Conservation (phyloP, 2,329 filamentous ascomycete genomes). For the Westerdykella sp. region DNA sequence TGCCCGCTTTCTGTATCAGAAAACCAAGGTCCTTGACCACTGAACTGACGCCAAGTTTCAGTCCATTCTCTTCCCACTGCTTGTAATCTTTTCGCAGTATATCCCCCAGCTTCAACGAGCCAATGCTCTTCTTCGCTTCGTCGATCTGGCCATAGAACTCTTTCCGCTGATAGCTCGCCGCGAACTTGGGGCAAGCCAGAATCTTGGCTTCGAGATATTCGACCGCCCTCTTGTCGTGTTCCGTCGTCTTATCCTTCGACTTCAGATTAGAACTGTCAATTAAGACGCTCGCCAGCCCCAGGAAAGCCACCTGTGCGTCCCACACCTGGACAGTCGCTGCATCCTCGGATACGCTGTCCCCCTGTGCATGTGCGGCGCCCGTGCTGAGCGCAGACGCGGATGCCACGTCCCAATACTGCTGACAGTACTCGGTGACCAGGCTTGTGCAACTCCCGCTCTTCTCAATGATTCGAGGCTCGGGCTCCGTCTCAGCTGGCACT, state of each 20-base stretch:
- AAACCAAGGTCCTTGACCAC: constrained; percentile 59
- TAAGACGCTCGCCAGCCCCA: constrained; percentile 65
- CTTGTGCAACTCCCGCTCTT: constrained; percentile 68
- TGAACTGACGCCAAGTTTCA: constrained; percentile 61
- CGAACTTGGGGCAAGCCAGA: constrained; percentile 31
- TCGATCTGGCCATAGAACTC: constrained; percentile 56
- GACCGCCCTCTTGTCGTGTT: constrained; percentile 54
- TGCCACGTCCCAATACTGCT: constrained; percentile 51
- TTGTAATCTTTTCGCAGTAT: constrained; percentile 81
- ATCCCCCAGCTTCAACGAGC: constrained; percentile 55
- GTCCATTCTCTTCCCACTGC: constrained; percentile 54
- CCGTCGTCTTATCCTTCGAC: constrained; percentile 55
- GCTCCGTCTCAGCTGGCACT: constrained; percentile 44
- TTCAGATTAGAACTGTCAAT: constrained; percentile 65
- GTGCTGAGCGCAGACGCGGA: constrained; percentile 39
- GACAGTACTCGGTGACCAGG: constrained; percentile 57
- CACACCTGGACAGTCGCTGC: constrained; percentile 34
- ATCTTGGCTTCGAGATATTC: constrained; percentile 54
- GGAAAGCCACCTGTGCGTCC: constrained; percentile 57
- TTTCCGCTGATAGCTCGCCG: constrained; percentile 46
- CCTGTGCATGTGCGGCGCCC: constrained; percentile 36
- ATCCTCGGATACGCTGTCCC: constrained; percentile 30
- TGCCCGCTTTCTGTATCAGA: constrained; percentile 50
- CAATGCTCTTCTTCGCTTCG: constrained; percentile 62
- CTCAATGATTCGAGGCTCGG: constrained; percentile 55